Evolutionary conservation across 345 rosid genomes (phyloP).

Genomic region (Reutealis trisperma): DNA sequence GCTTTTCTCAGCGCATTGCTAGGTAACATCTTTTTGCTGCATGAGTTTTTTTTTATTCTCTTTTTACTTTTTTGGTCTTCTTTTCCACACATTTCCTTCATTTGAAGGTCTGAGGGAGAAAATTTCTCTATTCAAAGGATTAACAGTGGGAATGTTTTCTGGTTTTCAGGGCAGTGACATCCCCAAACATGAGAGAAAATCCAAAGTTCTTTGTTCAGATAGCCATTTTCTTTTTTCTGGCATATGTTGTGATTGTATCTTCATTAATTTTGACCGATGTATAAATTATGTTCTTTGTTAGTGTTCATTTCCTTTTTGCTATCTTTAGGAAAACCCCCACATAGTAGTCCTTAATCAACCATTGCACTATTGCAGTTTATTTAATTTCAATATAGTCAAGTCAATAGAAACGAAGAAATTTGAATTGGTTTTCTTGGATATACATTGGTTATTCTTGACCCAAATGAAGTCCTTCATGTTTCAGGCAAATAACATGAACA

Average conservation of each 20-base stretch:
- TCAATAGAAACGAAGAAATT: slow-evolving; percentile 21
- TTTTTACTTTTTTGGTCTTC: no score
- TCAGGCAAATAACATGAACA: neutral
- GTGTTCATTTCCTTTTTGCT: neutral
- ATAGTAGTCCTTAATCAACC: neutral
- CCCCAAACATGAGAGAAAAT: slow-evolving; percentile 99
- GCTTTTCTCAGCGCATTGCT: slow-evolving; percentile 88
- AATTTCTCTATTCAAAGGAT: neutral
- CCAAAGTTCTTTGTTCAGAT: slow-evolving; percentile 87
- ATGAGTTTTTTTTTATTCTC: neutral
- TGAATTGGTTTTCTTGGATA: neutral
- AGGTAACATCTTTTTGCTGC: slow-evolving; percentile 46
- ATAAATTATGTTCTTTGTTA: slow-evolving; percentile 33
- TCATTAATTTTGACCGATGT: slow-evolving; percentile 92
- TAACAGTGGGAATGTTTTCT: slow-evolving; percentile 7
- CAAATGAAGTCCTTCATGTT: no score
- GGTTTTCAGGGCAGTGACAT: slow-evolving; percentile 85
- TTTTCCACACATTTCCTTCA: neutral
- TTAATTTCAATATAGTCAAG: slow-evolving; percentile 15
- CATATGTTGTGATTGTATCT: slow-evolving; percentile 91
- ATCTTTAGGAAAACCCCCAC: neutral
- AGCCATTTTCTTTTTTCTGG: slow-evolving; percentile 85
- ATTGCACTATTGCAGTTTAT: slow-evolving; percentile 11
- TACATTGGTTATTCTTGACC: neutral
- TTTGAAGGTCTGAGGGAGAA: neutral